phyloP scores from a whole-genome alignment of 495 filamentous ascomycete species.

The Antarctomyces pellizariae region DNA sequence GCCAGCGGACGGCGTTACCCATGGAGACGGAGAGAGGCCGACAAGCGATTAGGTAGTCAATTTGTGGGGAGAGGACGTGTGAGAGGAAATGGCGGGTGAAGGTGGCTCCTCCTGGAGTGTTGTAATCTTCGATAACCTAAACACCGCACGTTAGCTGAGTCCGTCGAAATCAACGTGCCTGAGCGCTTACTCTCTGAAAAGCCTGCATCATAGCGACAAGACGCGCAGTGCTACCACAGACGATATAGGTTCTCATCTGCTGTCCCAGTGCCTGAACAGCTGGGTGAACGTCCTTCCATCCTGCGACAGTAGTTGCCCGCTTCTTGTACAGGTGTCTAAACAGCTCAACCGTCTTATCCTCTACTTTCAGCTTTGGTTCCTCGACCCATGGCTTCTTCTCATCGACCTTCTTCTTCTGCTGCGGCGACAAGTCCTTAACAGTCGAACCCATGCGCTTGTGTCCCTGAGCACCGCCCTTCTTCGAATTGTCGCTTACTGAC shows the following conservation, averaged over 20 bases:
- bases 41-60: conserved; percentile 79
- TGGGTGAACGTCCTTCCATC: conserved; percentile 79
- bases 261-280: conserved; percentile 66
- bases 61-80: conserved; percentile 81
- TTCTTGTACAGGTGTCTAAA: conserved; percentile 74
- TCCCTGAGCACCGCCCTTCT: conserved; percentile 12
- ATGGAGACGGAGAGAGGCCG: conserved; percentile 81
- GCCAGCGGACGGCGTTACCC: conserved; percentile 84
- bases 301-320: conserved; percentile 44
- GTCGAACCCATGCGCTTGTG: conserved; percentile 12
- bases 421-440: conserved; percentile 11
- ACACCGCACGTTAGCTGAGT: conserved; percentile 1
- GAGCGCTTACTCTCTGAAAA: conserved; percentile 52
- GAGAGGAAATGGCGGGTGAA: conserved; percentile 76
- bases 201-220: conserved; percentile 71
- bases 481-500: conserved; percentile 23
- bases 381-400: conserved; percentile 21
- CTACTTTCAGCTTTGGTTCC: conserved; percentile 23
- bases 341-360: conserved; percentile 51
- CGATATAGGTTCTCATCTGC: conserved; percentile 70
- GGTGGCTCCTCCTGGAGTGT: conserved; percentile 59
- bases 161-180: neutral
- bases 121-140: conserved; percentile 78
- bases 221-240: conserved; percentile 76
- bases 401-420: conserved; percentile 12